Conservation (phyloP, 2,329 filamentous ascomycete species). For the Fusarium albosuccineum region DNA sequence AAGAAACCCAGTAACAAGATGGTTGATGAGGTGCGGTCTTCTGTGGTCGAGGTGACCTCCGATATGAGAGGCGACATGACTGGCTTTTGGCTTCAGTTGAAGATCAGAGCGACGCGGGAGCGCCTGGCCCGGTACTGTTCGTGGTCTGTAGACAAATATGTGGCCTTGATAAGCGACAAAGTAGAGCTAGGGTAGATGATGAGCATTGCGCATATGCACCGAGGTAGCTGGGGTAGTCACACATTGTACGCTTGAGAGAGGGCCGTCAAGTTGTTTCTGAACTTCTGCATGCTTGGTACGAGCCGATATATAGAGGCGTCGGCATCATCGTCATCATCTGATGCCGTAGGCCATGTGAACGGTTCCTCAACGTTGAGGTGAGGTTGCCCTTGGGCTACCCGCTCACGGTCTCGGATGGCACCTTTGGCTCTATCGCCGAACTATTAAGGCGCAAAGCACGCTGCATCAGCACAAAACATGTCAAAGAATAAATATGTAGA, state of each 20-base stretch:
- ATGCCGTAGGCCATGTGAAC: slow-evolving; percentile 48
- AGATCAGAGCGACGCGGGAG: slow-evolving; percentile 64
- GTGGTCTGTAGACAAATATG: slow-evolving; percentile 69
- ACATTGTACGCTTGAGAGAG: slow-evolving; percentile 71
- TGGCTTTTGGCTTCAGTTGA: slow-evolving; percentile 61
- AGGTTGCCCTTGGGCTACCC: slow-evolving; percentile 41
- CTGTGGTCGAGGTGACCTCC: slow-evolving; percentile 66
- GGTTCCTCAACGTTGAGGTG: slow-evolving; percentile 42
- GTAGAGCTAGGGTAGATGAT: slow-evolving; percentile 62
- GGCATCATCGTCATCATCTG: slow-evolving; percentile 40
- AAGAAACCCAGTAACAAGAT: slow-evolving; percentile 76
- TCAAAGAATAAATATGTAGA: neutral
- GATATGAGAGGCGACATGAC: slow-evolving; percentile 55
- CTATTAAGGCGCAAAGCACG: slow-evolving; percentile 41
- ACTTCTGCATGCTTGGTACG: slow-evolving; percentile 53
- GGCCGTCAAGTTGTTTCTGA: slow-evolving; percentile 68
- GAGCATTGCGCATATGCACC: slow-evolving; percentile 19
- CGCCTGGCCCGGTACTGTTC: slow-evolving; percentile 60
- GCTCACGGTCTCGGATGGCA: slow-evolving; percentile 54
- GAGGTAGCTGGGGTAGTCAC: slow-evolving; percentile 22
- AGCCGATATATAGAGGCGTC: slow-evolving; percentile 46
- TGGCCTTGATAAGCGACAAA: slow-evolving; percentile 69
- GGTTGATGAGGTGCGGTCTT: slow-evolving; percentile 75
- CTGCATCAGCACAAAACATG: slow-evolving; percentile 15
- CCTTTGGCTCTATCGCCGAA: slow-evolving; percentile 53